Evolutionary conservation across 1,139 yeast species (phyloP), one percentile per base, ranked within the genome.

Genomic region (Suhomyces yuchorum): DNA sequence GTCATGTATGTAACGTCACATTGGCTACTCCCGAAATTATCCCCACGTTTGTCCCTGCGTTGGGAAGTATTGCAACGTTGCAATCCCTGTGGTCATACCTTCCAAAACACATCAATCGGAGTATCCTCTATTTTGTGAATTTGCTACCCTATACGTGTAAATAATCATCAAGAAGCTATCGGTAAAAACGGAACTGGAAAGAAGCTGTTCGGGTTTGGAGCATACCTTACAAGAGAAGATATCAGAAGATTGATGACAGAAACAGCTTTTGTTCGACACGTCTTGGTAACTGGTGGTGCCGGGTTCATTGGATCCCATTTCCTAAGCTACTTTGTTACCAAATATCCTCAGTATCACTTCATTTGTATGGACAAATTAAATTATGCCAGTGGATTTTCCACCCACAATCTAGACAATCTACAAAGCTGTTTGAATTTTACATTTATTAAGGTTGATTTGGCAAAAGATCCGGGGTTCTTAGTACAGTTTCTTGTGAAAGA

Each of bases 261-360:
- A n/a, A 17, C 26, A 11, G n/a, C 23, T 2, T 37, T 22, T n/a
- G 39, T 38, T 3, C 34, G 38, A 32, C 52, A 59, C 47, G 65
- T 80, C 17, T 62, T 81, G 20, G 76, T 81, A 2, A 74, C 85
- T 3, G 85, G 86, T 1, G 85, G 84, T 1, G 82, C 82, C 6
- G 86, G 86, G 1, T 81, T 81, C 55, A 77, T 81, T 12, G 85
- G 84, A 1, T 75, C 81, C 1, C 73, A 81, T 66, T 67, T 78
- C 49, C 67, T 78, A 17, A 66, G 72, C n/a, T 63, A 65, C 48
- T 60, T 77, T 44, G 74, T 75, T 1, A 40, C 50, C 2, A 62
- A 60, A 18, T 71, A 77, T 54, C 80, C 81, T 1, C 52, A 61
- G 22, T 67, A 66, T 54, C 60, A 58, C 14, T 73, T 81, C 43